These are phyloP conservation scores for Beauveria asiatica DNA, from an alignment of 2,329 filamentous ascomycete genomes.

Conservation along the genomic window DNA sequence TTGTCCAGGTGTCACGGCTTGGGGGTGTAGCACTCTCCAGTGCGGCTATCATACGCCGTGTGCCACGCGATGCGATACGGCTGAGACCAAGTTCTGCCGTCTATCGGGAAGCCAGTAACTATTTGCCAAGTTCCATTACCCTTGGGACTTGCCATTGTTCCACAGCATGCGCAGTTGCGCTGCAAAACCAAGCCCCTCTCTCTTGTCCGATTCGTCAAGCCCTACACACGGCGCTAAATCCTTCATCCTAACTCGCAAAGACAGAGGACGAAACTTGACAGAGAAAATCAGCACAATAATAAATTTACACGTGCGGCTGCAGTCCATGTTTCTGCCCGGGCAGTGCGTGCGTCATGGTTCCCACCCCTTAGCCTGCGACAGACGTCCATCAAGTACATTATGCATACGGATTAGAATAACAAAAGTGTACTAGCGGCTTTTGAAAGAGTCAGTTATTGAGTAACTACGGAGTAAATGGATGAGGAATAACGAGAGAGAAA, in stretches of 20 bases:
- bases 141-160: background rate
- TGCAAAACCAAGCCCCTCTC: background rate
- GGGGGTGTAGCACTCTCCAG: background rate
- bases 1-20: background rate
- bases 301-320: background rate
- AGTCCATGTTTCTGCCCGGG: background rate
- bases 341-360: background rate
- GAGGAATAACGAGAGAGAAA: background rate
- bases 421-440: constrained; percentile 1
- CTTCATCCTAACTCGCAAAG: background rate
- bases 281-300: background rate
- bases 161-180: background rate
- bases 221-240: background rate
- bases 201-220: background rate
- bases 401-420: background rate
- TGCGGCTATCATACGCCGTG: background rate
- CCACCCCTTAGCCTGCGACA: background rate
- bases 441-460: background rate
- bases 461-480: background rate
- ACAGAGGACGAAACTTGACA: background rate
- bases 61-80: constrained; percentile 1
- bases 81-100: background rate
- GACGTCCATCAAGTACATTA: background rate
- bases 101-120: background rate
- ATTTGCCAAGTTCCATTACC: background rate